Conservation (phyloP, 2,329 filamentous ascomycete species). For the Alternaria viburni region DNA sequence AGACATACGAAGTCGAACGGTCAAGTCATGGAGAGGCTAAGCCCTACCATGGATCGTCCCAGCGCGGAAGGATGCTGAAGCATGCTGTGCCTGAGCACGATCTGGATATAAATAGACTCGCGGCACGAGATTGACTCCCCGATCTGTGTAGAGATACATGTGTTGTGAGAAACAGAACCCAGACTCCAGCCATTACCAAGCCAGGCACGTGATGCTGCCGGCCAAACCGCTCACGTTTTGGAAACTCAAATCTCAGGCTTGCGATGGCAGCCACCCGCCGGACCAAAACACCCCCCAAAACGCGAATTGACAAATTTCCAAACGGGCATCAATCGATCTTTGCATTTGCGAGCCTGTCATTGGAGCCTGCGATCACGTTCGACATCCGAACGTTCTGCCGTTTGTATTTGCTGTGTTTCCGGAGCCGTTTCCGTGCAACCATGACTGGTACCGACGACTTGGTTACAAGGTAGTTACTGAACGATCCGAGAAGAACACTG, state of each 20-base stretch:
- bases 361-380: constrained; percentile 79
- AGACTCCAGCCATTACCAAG: constrained; percentile 26
- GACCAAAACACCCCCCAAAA: constrained; percentile 25
- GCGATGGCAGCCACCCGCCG: constrained; percentile 7
- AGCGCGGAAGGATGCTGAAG: constrained; percentile 18
- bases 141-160: constrained; percentile 16
- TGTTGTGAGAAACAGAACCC: constrained; percentile 22
- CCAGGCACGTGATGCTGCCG: constrained; percentile 24
- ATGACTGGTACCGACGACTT: constrained; percentile 98
- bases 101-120: constrained; percentile 17
- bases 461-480: constrained; percentile 96
- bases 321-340: constrained; percentile 69
- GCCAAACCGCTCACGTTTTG: constrained; percentile 45
- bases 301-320: constrained; percentile 43
- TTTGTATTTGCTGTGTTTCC: constrained; percentile 85
- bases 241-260: constrained; percentile 19
- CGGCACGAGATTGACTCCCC: constrained; percentile 16
- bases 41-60: constrained; percentile 3
- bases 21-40: background rate
- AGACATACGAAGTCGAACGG: constrained; percentile 1
- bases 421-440: constrained; percentile 89
- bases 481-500: constrained; percentile 92
- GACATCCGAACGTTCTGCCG: constrained; percentile 73
- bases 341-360: constrained; percentile 70
- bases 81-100: constrained; percentile 25